These are phyloP conservation scores for Neonectria sp. DNA, from an alignment of 2,329 filamentous ascomycete genomes.

Conservation along the genomic window DNA sequence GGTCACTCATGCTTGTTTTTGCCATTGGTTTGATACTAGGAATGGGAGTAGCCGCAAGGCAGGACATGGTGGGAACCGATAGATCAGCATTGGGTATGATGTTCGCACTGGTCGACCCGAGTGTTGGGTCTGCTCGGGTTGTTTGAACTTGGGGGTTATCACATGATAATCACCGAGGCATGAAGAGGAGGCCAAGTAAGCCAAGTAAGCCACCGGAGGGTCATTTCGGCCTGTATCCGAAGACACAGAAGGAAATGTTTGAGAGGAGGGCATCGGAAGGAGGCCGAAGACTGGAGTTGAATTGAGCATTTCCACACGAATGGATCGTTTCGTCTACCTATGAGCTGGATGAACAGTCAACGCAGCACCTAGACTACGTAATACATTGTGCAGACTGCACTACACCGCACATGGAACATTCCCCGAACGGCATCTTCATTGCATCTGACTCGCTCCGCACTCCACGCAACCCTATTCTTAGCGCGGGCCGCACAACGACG, in stretches of 20 bases:
- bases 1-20: constrained; percentile 20
- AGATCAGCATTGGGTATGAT: constrained; percentile 8
- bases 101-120: neutral
- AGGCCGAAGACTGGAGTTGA: constrained; percentile 24
- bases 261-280: constrained; percentile 11
- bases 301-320: constrained; percentile 19
- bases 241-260: constrained; percentile 12
- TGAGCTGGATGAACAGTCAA: neutral
- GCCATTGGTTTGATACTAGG: neutral
- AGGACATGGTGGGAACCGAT: constrained; percentile 12
- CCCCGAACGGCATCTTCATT: constrained; percentile 25
- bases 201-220: constrained; percentile 19
- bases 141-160: neutral
- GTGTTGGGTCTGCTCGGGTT: neutral
- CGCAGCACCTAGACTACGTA: neutral
- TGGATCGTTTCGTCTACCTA: neutral
- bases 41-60: neutral
- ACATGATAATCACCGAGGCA: constrained; percentile 39
- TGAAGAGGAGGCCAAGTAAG: neutral
- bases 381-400: constrained; percentile 7
- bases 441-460: neutral
- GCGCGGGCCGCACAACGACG: constrained; percentile 17
- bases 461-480: constrained; percentile 9
- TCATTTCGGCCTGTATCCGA: constrained; percentile 42
- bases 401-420: constrained; percentile 22